Evolutionary conservation across 75 land plant species (phyloP).

Genomic region (Cunninghamia lanceolata): DNA sequence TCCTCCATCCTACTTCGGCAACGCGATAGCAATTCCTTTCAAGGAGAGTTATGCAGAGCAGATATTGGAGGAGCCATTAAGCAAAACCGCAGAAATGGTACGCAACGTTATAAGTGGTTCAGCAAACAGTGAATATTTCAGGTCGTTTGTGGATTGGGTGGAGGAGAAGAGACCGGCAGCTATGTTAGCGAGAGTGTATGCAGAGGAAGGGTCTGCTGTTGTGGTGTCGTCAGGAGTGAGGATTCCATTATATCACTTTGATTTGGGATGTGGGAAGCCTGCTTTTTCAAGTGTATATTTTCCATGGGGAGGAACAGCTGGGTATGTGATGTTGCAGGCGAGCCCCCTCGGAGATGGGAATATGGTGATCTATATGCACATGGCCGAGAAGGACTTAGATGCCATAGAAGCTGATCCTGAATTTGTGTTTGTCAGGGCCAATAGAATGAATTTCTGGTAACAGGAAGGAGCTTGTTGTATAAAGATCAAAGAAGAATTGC

Average conservation of each 20-base stretch:
- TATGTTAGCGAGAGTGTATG: background rate
- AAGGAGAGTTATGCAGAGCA: background rate
- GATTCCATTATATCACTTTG: conserved; percentile 39
- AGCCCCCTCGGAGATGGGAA: conserved; percentile 26
- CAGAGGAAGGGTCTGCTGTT: conserved; percentile 12
- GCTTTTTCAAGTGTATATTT: conserved; percentile 45
- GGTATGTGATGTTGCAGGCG: conserved; percentile 55
- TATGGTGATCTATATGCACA: conserved; percentile 35
- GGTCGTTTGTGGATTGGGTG: background rate
- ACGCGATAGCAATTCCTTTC: background rate
- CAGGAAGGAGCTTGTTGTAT: no score
- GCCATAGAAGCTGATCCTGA: background rate
- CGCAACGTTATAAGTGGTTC: background rate
- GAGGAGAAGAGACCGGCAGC: background rate
- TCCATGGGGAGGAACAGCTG: conserved; percentile 41
- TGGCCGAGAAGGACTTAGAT: background rate
- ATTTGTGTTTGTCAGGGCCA: background rate
- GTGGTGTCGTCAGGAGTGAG: conserved; percentile 45
- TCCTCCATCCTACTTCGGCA: background rate
- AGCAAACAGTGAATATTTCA: background rate
- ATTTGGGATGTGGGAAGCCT: conserved; percentile 53
- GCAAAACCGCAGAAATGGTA: background rate
- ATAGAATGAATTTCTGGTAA: background rate
- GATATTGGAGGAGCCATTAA: background rate
- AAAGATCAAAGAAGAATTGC: no score